Conservation (phyloP, 495 filamentous ascomycete genomes). For the Penicillium herquei region DNA sequence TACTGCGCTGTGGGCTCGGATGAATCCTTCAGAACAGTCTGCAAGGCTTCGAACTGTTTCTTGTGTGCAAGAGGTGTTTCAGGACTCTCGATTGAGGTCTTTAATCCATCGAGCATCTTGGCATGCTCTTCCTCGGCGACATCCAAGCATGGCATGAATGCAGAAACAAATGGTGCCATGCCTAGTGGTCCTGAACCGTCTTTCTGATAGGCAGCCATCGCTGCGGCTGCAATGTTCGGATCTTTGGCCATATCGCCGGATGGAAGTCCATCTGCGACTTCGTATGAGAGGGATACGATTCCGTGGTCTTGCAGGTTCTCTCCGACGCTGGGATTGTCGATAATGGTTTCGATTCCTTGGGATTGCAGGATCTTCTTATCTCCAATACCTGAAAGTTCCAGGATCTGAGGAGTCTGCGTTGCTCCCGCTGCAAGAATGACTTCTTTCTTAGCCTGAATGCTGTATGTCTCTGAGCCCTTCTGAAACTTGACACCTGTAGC, state of each 20-base stretch:
- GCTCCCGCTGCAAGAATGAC: constrained; percentile 61
- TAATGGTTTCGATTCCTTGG: constrained; percentile 6
- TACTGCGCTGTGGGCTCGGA: constrained; percentile 19
- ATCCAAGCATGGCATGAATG: constrained; percentile 19
- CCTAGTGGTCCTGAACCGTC: constrained; percentile 21
- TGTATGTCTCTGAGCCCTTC: constrained; percentile 19
- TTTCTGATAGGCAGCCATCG: constrained; percentile 22
- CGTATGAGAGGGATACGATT: constrained; percentile 14
- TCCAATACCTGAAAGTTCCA: constrained; percentile 65
- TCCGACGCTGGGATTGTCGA: constrained; percentile 44
- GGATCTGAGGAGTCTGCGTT: constrained; percentile 52
- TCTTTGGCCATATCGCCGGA: constrained; percentile 14
- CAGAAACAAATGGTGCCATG: constrained; percentile 12
- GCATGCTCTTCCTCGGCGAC: constrained; percentile 1
- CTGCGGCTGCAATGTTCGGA: constrained; percentile 11
- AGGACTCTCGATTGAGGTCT: neutral
- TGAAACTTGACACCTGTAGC: constrained; percentile 35
- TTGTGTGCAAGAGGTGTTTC: neutral
- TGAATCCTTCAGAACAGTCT: constrained; percentile 5
- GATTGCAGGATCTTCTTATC: constrained; percentile 11
- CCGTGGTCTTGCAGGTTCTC: constrained; percentile 51
- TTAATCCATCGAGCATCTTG: neutral
- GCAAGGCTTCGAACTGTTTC: constrained; percentile 14
- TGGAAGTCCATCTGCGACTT: constrained; percentile 14
- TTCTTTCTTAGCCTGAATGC: constrained; percentile 49